Conservation (phyloP, 2,329 filamentous ascomycete species). For the Monosporascus sp. region DNA sequence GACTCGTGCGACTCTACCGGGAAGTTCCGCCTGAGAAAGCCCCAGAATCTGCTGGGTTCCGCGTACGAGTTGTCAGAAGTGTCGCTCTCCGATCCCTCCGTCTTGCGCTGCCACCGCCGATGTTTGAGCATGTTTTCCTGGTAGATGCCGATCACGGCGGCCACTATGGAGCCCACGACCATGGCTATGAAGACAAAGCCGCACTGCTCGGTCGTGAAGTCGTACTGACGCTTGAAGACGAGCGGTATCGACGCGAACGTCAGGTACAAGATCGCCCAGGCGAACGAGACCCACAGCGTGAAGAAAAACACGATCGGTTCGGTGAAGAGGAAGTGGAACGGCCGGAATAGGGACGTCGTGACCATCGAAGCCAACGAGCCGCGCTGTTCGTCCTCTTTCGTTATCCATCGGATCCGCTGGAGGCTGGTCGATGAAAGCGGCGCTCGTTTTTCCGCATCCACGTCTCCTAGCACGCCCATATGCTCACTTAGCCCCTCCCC, state of each 20-base stretch:
- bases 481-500: constrained; percentile 6
- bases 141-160: constrained; percentile 63
- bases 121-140: constrained; percentile 62
- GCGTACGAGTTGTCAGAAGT: constrained; percentile 11
- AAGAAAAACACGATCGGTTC: constrained; percentile 82
- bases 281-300: constrained; percentile 83
- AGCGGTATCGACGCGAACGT: constrained; percentile 77
- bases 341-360: constrained; percentile 65
- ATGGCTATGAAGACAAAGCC: constrained; percentile 72
- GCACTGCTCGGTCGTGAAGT: constrained; percentile 60
- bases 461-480: not conserved
- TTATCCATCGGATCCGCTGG: constrained; percentile 70
- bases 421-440: constrained; percentile 8
- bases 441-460: constrained; percentile 10
- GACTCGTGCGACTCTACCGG: constrained; percentile 61
- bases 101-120: constrained; percentile 29
- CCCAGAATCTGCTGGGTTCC: constrained; percentile 34
- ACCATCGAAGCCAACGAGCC: constrained; percentile 65
- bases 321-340: constrained; percentile 71
- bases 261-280: constrained; percentile 84
- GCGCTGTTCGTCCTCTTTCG: constrained; percentile 72
- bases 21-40: constrained; percentile 39
- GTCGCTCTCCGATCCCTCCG: constrained; percentile 23
- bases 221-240: constrained; percentile 63
- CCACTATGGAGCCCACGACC: constrained; percentile 59